A percentile compares a stretch with the other conserved stretches of the same genome.
These are phyloP conservation scores for Fraxinus floribunda DNA, from an alignment of 305 asterid genomes.

Conservation along the genomic window DNA sequence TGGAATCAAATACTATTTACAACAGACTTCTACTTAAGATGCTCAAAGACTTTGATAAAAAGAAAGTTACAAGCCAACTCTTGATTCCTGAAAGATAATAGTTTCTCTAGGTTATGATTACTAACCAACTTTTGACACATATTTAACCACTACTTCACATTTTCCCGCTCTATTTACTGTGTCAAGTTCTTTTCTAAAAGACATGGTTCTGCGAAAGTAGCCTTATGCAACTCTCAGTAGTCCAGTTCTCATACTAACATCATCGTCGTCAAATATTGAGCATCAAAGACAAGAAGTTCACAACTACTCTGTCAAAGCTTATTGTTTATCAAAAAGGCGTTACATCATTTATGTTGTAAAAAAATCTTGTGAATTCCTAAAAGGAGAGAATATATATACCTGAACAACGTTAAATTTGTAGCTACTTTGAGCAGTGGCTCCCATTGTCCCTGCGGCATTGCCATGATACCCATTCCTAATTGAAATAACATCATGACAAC, in stretches of 20 bases:
- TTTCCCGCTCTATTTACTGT: background rate
- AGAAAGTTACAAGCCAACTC: conserved; percentile 2
- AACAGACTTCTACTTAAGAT: background rate
- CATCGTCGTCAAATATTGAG: background rate
- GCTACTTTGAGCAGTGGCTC: conserved; percentile 70
- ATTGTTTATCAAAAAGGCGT: background rate
- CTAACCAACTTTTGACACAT: background rate
- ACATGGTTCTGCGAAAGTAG: background rate
- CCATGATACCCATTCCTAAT: conserved; percentile 85
- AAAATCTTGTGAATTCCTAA: background rate
- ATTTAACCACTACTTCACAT: background rate
- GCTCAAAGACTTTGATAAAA: background rate
- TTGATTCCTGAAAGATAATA: background rate
- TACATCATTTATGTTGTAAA: background rate
- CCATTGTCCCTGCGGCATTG: conserved; percentile 81
- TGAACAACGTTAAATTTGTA: conserved; percentile 83
- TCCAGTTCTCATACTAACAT: background rate
- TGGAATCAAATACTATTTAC: background rate
- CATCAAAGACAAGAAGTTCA: background rate
- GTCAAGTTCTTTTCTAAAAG: background rate
- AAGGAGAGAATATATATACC: conserved; percentile 35
- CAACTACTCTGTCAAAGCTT: background rate
- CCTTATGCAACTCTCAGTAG: background rate
- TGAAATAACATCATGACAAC: conserved; percentile 72
- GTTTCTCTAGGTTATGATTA: background rate